These are phyloP conservation scores for Syncephalastrum racemosum DNA, from an alignment of 371 early-diverging fungal species.

Conservation along the genomic window DNA sequence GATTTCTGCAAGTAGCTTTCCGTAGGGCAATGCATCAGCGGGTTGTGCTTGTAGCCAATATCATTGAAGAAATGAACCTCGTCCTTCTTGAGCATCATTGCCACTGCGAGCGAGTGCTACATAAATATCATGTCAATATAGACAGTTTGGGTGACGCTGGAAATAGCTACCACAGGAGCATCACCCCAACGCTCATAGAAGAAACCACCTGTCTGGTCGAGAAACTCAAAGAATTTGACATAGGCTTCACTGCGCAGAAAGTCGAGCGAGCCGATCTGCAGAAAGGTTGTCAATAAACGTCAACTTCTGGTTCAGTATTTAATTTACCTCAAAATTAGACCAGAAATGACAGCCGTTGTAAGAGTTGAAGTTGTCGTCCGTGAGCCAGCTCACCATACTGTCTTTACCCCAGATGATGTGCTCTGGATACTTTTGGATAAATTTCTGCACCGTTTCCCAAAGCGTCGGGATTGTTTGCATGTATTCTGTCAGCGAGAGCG, in stretches of 20 bases:
- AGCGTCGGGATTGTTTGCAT: constrained; percentile 82
- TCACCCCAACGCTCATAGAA: constrained; percentile 83
- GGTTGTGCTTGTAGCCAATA: constrained; percentile 79
- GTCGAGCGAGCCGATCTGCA: constrained; percentile 76
- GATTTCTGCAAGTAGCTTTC: constrained; percentile 49
- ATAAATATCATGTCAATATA: not conserved
- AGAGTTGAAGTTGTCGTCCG: constrained; percentile 25
- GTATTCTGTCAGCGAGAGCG: constrained; percentile 82
- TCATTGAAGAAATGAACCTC: constrained; percentile 94
- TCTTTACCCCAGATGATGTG: constrained; percentile 20
- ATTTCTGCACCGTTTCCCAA: constrained; percentile 69
- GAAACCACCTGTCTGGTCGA: constrained; percentile 87
- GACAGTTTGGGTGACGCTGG: constrained; percentile 56
- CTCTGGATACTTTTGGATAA: constrained; percentile 50
- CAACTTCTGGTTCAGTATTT: constrained; percentile 1
- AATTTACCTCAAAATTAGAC: constrained; percentile 57
- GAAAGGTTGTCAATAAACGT: not conserved
- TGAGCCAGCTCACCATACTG: constrained; percentile 29
- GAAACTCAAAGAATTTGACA: constrained; percentile 72
- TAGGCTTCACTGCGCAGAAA: constrained; percentile 78
- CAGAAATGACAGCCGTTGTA: constrained; percentile 82
- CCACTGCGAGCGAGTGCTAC: constrained; percentile 83
- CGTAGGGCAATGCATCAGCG: constrained; percentile 67
- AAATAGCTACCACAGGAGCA: constrained; percentile 88
- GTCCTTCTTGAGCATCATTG: constrained; percentile 71